Evolutionary conservation across 2,329 filamentous ascomycete species (phyloP), one percentile per base, ranked within the genome.

Genomic region (Phaeosphaeria sp.): DNA sequence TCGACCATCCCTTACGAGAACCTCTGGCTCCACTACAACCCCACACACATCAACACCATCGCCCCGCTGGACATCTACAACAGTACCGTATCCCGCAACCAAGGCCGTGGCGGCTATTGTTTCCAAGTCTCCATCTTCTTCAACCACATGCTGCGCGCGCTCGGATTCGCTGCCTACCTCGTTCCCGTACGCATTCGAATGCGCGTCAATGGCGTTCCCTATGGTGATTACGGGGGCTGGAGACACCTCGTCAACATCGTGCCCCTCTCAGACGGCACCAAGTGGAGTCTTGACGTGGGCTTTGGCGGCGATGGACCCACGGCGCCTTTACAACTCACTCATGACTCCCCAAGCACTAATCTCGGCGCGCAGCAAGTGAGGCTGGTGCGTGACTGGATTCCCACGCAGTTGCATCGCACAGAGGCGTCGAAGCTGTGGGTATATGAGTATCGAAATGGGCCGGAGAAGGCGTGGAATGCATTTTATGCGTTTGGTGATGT

Each of bases 241-340:
- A 78, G 82, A 15, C 87, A 90, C 71, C 84, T 89, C 68, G 80
- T 89, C 46, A 84, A 87, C 64, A 85, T 90, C 52, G 82, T 89
- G 43, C 84, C 81, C 1, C 77, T 90, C 33, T 69, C 79, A 21
- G 75, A 79, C 6, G 78, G 78, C 41, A 79, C 80, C 25, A 77
- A 79, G 55, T 88, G 83, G 73, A 76, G 83, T 67, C 72, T 86
- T 10, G 89, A 91, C 69, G 85, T 88, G 11, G 86, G 83, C 4
- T 90, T 90, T 67, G 89, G 89, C 47, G 85, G 84, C 20, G 85
- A 88, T 65, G 84, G 85, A 7, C 80, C 87, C 2, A 88, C 84
- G 1, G 74, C 76, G 17, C 87, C 88, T 6, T 73, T 90, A 39
- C 82, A 81, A 1, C 75, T 91, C 1, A 69, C 79, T 20, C 59